Base-by-base conservation (phyloP, 768 basidiomycete species). In the Arthromyces matolae region DNA sequence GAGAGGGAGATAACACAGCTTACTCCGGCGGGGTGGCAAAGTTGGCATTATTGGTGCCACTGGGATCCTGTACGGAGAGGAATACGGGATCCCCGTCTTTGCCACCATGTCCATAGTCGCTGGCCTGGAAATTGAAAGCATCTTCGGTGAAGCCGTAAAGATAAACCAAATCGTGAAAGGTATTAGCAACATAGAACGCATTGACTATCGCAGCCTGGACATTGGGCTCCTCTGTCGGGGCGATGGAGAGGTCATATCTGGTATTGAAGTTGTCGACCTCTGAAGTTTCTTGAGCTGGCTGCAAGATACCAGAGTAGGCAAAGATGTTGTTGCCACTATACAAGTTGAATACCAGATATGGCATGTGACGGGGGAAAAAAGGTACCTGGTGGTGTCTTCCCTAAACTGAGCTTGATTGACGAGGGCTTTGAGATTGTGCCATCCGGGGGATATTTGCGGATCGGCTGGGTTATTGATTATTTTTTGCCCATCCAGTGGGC, bases 111-210 rank as follows among this genome's bases (percentile, higher is more conserved):
- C 66, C 70, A 50, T 72, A 71, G 66, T 81, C 81, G 60, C 72
- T 66, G 23, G 64, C 65, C 62, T 82, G 80, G 71, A 82, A 81
- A 62, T 82, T 83, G 58, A 77, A 80, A 5, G 70, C 66, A 5
- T 53, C 50, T 61, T 81, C 79, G 41, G 78, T 80, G 63, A 83
- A 83, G 3, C 81, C 80, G 52, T 79, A 76, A 38, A 69, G 50
- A 47, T 61, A 64, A 12, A 59, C 49, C 8, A 64, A 42, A 42
- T 83, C 81, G 61, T 84, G 81, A 48, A 80, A 67, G 49, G 67
- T 72, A 67, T 84, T 85, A 57, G 71, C 69, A 27, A 80, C 66
- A 60, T 81, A 83, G 64, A 82, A 84, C 3, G 67, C 70, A 55
- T 77, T 76, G 3, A 74, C 75, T 20, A 73, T 66, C 8, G 79